Conservation (phyloP, 345 rosid species). For the Pistacia vera region DNA sequence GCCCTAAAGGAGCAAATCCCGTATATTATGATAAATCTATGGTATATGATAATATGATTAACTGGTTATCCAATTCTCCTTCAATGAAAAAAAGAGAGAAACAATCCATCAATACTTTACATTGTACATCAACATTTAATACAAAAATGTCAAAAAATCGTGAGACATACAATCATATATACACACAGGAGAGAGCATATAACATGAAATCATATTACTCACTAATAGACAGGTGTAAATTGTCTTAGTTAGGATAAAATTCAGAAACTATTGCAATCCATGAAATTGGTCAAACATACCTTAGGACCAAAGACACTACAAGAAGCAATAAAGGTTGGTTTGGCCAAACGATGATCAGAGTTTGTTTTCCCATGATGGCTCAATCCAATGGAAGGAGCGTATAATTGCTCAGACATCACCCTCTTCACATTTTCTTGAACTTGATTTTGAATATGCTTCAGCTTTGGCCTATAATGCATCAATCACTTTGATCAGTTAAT, state of each 20-base stretch:
- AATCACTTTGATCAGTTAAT: not conserved
- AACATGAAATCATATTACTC: too few relatives aligned
- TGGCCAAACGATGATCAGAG: slow-evolving; percentile 27
- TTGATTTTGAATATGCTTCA: slow-evolving; percentile 63
- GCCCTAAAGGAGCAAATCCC: not conserved
- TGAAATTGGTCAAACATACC: slow-evolving; percentile 36
- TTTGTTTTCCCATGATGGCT: slow-evolving; percentile 30
- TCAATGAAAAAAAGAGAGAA: too few relatives aligned
- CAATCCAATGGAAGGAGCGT: slow-evolving; percentile 39
- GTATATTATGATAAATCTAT: too few relatives aligned
- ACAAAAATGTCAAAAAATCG: too few relatives aligned
- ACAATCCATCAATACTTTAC: too few relatives aligned
- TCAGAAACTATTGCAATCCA: not conserved
- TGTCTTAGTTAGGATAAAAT: not conserved
- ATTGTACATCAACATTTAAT: too few relatives aligned
- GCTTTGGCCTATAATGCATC: slow-evolving; percentile 54
- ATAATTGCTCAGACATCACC: slow-evolving; percentile 76
- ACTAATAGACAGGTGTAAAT: too few relatives aligned
- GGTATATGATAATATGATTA: too few relatives aligned
- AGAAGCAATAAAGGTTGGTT: slow-evolving; percentile 73
- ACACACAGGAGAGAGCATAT: too few relatives aligned
- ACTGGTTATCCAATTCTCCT: too few relatives aligned
- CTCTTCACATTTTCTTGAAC: slow-evolving; percentile 78
- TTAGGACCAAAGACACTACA: slow-evolving; percentile 81
- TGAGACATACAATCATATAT: too few relatives aligned